phyloP scores from a whole-genome alignment of 805 yeast genomes.

The Metschnikowia lochheadii region DNA sequence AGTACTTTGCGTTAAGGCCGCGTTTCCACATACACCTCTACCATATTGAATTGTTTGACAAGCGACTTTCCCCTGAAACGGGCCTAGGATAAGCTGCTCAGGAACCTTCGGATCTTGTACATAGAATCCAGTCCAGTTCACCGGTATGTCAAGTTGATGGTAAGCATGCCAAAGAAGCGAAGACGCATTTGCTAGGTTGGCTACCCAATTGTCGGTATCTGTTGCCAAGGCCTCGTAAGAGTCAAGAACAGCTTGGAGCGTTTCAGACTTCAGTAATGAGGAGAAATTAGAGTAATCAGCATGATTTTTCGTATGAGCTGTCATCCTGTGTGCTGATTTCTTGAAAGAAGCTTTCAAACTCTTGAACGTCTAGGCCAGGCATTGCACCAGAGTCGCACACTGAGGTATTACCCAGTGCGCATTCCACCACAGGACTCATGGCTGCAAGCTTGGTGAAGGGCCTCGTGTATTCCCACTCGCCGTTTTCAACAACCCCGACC shows the following conservation, averaged over 20 bases:
- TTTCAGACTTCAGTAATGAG: conserved; percentile 43
- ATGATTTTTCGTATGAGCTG: conserved; percentile 37
- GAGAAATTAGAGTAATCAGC: conserved; percentile 68
- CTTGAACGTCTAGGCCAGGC: conserved; percentile 3
- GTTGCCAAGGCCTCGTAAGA: conserved; percentile 62
- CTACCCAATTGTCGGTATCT: conserved; percentile 78
- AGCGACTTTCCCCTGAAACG: conserved; percentile 96
- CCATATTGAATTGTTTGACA: conserved; percentile 81
- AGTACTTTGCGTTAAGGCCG: conserved; percentile 55
- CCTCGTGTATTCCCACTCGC: conserved; percentile 12
- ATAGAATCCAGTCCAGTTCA: conserved; percentile 96
- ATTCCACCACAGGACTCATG: conserved; percentile 13
- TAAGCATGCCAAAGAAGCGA: conserved; percentile 88
- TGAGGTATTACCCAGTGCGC: conserved; percentile 10
- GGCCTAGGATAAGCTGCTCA: conserved; percentile 68
- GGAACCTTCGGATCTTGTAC: conserved; percentile 40
- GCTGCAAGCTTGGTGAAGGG: conserved; percentile 9
- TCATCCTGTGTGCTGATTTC: conserved; percentile 4
- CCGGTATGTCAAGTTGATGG: conserved; percentile 50
- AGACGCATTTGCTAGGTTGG: conserved; percentile 82
- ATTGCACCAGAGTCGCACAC: conserved; percentile 11
- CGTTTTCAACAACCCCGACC: conserved; percentile 6
- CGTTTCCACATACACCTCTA: conserved; percentile 88
- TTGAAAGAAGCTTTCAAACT: conserved; percentile 2
- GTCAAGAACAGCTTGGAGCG: conserved; percentile 52